Base-by-base conservation (phyloP, 768 basidiomycete species). In the Candolleomyces eurysporus region DNA sequence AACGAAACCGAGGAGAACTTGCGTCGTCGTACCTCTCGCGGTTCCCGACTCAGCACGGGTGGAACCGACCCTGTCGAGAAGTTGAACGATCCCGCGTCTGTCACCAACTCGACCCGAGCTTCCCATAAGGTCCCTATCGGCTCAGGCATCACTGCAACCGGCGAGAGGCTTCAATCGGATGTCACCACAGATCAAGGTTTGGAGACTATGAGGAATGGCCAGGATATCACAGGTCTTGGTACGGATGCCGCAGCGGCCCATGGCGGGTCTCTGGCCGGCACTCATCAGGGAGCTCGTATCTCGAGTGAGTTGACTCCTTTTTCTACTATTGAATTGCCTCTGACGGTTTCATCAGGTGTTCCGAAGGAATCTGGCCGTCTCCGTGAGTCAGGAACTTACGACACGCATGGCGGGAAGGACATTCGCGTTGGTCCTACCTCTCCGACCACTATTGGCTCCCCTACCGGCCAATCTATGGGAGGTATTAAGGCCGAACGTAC, bases 171-270 rank as follows among this genome's bases (percentile, higher is more conserved):
- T 7, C 31, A 36, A 2, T 50, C 63, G 13, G 49, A 13, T 26
- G 49, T 30, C 8, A 32, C 22, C 49, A 50, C 11, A 59, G 61
- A n/a, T n/a, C 36, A 9, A 58, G 52, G 5, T 61, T 64, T 61
- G 61, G 61, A 30, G 40, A 58, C 26, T 60, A 63, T 21, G 45
- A 65, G 11, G 60, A 31, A 0, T 57, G 58, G 53, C 19, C 53
- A 54, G 26, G 63, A 61, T 30, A 61, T 58, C 48, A 55, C 66
- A n/a, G 69, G 66, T 31, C 61, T 63, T 62, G 69, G 67, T 0
- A 66, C 66, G 3, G 67, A 69, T 55, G 67, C 67, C 11, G 64
- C 67, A 13, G 67, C 68, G 26, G 67, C 65, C 8, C 32, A 49
- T 36, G 67, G 67, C 3, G 67, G 68, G 9, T 60, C 57, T 40